phyloP scores from a whole-genome alignment of 139 green algal genomes.

The Desmodesmus armatus region DNA sequence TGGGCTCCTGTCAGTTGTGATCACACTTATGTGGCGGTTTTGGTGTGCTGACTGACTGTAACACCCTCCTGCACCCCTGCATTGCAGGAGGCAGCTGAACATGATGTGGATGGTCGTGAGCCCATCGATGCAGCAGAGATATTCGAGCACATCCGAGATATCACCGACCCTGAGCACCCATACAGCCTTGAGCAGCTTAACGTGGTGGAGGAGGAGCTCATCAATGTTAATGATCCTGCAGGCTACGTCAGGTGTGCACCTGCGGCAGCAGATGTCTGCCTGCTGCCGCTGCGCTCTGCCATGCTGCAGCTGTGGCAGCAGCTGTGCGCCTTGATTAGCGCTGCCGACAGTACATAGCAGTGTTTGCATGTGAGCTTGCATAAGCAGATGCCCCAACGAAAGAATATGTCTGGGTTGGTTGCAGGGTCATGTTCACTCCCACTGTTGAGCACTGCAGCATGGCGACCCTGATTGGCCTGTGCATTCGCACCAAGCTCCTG shows the following conservation, averaged over 20 bases:
- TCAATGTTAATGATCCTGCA: slow-evolving; percentile 77
- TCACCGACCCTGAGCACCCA: slow-evolving; percentile 97
- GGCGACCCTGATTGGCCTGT: slow-evolving; percentile 98
- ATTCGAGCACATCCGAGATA: slow-evolving; percentile 90
- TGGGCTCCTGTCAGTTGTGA: background rate
- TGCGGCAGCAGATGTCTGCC: background rate
- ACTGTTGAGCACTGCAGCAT: slow-evolving; percentile 98
- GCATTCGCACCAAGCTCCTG: slow-evolving; percentile 93
- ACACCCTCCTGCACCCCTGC: background rate
- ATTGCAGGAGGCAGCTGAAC: background rate
- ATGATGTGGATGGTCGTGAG: slow-evolving; percentile 63
- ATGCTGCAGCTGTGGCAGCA: background rate
- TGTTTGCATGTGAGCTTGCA: no score
- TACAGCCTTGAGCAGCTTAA: slow-evolving; percentile 97
- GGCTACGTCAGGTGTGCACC: slow-evolving; percentile 71
- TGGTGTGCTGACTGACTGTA: background rate
- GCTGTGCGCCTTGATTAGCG: no score
- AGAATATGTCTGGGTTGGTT: background rate
- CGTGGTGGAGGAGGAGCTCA: slow-evolving; percentile 84
- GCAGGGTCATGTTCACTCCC: slow-evolving; percentile 86
- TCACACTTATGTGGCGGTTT: background rate
- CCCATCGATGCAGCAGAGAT: slow-evolving; percentile 77
- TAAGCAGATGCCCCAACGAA: background rate
- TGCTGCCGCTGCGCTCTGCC: background rate
- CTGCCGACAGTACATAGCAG: background rate